These are phyloP conservation scores for Cercospora nicotianae DNA, from an alignment of 2,329 filamentous ascomycete genomes.

Conservation along the genomic window DNA sequence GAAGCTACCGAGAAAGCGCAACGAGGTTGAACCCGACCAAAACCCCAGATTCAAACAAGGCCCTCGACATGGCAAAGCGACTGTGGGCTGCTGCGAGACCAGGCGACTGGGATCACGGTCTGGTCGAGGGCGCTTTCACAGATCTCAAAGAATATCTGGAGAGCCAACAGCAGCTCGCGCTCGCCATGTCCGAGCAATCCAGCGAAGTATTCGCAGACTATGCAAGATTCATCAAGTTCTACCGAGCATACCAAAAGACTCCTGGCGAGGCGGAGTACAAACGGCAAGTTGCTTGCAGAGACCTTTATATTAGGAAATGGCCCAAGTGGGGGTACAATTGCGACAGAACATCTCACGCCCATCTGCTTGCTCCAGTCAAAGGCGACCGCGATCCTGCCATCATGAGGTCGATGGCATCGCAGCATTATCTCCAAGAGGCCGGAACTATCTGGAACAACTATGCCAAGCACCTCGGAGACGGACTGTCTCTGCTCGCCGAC, in stretches of 20 bases:
- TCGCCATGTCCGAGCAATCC: neutral
- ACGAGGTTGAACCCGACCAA: neutral
- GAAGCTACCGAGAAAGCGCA: neutral
- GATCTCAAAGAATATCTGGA: neutral
- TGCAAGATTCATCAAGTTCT: neutral
- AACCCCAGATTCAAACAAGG: neutral
- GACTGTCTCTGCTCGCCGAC: neutral
- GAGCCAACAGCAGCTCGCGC: neutral
- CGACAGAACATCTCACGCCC: neutral
- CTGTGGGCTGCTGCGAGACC: neutral
- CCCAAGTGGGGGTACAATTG: neutral
- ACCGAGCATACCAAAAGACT: neutral
- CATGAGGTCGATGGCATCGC: neutral
- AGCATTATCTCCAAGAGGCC: conserved; percentile 5
- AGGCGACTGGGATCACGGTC: neutral
- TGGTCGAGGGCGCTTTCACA: neutral
- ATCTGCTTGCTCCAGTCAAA: neutral
- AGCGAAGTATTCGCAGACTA: neutral
- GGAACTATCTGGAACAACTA: conserved; percentile 4
- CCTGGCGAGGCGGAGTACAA: neutral
- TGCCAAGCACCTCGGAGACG: conserved; percentile 6
- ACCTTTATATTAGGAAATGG: neutral
- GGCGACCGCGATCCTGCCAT: neutral
- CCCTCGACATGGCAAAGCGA: neutral
- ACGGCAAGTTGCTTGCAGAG: neutral